Base-by-base conservation (phyloP, 2,329 filamentous ascomycete genomes). In the Coniella lustricola region DNA sequence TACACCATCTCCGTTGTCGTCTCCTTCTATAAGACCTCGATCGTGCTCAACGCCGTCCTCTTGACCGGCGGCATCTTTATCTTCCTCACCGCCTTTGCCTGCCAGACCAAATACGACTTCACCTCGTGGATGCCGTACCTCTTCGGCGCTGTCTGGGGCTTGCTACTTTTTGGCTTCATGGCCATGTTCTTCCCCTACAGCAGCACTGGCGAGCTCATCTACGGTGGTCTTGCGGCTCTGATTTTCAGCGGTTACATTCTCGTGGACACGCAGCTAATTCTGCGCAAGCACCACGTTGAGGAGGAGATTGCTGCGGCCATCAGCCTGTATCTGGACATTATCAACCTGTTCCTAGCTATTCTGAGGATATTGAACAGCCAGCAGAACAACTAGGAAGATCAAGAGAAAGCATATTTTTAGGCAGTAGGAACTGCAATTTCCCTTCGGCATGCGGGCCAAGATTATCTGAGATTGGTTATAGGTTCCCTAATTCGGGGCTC, bases 71-170 rank as follows among this genome's bases (percentile, higher is more conserved):
- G 84, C 44, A 87, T 90, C 62, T 90, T 91, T 62, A 73, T 88
- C 59, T 81, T 87, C 61, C 78, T 90, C 44, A 88, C 85, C 1
- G 68, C 90, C 38, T 97, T 98, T 66, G 93, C 93, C 43, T 95
- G 90, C 79, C 93, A 98, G 74, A 87, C 87, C 56, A 95, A 94
- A 67, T 98, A 98, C 64, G 93, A 98, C 73, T 98, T 98, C 66
- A 97, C 91, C 1, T 85, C 81, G 55, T 98, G 93, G 91, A 87
- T 91, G 74, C 91, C 93, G 16, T 97, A 96, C 65, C 80, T 97
- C 3, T 94, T 94, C 61, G 90, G 90, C 50, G 84, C 77, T 0
- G 77, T 98, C 16, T 97, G 93, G 93, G 84, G 87, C 7, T 70
- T 96, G 51, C 77, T 98, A 54, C 74, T 98, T 35, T 96, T 97